phyloP scores from a whole-genome alignment of 371 early-diverging fungal species.

The Mortierella sp. region DNA sequence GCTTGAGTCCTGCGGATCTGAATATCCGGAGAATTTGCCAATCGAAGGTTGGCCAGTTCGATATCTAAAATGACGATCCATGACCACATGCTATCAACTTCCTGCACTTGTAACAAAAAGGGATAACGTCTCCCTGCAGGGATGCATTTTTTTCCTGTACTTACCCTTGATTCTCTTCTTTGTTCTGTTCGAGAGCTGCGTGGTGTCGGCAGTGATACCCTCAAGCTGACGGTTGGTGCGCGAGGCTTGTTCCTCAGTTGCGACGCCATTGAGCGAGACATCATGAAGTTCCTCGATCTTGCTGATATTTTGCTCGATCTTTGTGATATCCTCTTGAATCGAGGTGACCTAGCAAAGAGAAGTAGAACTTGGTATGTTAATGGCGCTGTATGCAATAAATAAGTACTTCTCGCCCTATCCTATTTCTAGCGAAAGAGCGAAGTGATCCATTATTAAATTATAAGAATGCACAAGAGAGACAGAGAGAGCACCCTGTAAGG shows the following conservation, averaged over 20 bases:
- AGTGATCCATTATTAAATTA: neutral
- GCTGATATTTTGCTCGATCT: conserved; percentile 70
- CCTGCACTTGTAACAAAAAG: too few relatives aligned
- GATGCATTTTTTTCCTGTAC: too few relatives aligned
- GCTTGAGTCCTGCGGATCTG: conserved; percentile 63
- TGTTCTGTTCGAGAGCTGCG: conserved; percentile 67
- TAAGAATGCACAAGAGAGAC: neutral
- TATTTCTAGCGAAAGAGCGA: neutral
- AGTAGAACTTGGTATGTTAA: neutral
- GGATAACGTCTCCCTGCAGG: too few relatives aligned
- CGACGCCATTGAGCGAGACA: conserved; percentile 71
- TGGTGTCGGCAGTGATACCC: conserved; percentile 70
- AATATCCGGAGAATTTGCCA: conserved; percentile 34
- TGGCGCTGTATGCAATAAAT: neutral
- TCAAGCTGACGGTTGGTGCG: conserved; percentile 76
- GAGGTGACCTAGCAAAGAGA: conserved; percentile 65
- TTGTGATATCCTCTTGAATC: conserved; percentile 74
- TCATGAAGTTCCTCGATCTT: conserved; percentile 78
- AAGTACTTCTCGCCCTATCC: neutral
- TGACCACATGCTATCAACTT: too few relatives aligned
- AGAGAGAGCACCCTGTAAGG: neutral
- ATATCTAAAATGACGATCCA: conserved; percentile 20
- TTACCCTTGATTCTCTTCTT: conserved; percentile 74
- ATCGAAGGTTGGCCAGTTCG: conserved; percentile 41
- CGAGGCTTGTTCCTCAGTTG: conserved; percentile 72